phyloP scores from a whole-genome alignment of 169 alveolate species.

The Cystoisospora suis region DNA sequence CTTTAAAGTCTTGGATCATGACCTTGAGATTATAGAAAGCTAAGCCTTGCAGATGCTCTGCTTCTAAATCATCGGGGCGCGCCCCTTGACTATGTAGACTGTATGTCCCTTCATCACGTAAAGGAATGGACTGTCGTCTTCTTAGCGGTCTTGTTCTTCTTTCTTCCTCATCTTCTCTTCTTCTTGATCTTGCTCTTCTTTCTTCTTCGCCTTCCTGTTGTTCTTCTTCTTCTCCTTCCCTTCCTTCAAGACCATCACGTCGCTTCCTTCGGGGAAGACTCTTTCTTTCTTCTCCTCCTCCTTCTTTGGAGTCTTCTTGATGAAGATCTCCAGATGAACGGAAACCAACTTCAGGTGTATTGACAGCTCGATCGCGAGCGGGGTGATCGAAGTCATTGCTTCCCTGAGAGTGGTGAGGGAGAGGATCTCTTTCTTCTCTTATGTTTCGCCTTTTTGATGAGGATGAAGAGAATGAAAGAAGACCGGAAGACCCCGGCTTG shows the following conservation, averaged over 20 bases:
- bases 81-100: constrained; percentile 11
- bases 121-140: neutral
- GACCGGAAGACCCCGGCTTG: too few relatives aligned
- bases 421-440: neutral
- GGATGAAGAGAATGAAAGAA: too few relatives aligned
- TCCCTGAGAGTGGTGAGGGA: too few relatives aligned
- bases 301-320: neutral
- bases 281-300: neutral
- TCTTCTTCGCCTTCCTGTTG: neutral
- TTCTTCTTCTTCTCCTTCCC: neutral
- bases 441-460: too few relatives aligned
- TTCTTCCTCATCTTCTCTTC: neutral
- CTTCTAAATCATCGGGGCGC: constrained; percentile 72
- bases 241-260: neutral
- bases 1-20: constrained; percentile 68
- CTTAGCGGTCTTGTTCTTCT: neutral
- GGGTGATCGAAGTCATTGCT: too few relatives aligned
- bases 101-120: neutral
- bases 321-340: too few relatives aligned
- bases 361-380: too few relatives aligned
- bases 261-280: neutral
- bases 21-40: constrained; percentile 71
- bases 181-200: neutral
- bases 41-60: constrained; percentile 73
- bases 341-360: too few relatives aligned